These are phyloP conservation scores for Actinomortierella wolfii DNA, from an alignment of 371 early-diverging fungal species.

Conservation along the genomic window DNA sequence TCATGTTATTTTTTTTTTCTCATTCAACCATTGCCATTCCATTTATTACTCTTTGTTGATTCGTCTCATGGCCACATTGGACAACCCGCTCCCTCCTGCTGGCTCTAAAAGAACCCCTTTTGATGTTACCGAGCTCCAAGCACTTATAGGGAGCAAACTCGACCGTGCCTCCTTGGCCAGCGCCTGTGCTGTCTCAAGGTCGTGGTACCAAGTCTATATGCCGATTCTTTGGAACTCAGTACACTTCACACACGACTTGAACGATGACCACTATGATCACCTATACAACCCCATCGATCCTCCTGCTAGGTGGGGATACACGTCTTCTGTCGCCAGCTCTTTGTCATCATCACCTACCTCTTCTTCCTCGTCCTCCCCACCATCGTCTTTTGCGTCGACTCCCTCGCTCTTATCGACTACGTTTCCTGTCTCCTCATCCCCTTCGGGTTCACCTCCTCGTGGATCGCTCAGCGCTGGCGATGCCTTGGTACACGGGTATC, in stretches of 20 bases:
- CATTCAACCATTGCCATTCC: too few relatives aligned
- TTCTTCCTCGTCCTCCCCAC: constrained; percentile 12
- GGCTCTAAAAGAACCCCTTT: too few relatives aligned
- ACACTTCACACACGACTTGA: constrained; percentile 19
- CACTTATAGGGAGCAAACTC: constrained; percentile 34
- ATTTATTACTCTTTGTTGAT: too few relatives aligned
- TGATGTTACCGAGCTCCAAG: constrained; percentile 35
- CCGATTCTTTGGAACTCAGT: constrained; percentile 33
- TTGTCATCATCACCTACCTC: constrained; percentile 5
- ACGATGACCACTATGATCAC: constrained; percentile 23
- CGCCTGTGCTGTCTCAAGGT: constrained; percentile 34
- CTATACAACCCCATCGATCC: constrained; percentile 24
- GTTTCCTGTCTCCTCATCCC: constrained; percentile 4
- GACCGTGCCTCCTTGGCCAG: constrained; percentile 22
- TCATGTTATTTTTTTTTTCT: too few relatives aligned
- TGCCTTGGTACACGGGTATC: too few relatives aligned
- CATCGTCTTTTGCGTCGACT: constrained; percentile 32
- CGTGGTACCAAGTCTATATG: constrained; percentile 34
- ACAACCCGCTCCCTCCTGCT: too few relatives aligned
- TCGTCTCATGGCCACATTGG: too few relatives aligned
- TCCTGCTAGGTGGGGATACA: constrained; percentile 1
- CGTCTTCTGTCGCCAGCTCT: neutral
- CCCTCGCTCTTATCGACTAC: constrained; percentile 12
- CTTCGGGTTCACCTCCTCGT: neutral
- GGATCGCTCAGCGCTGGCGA: too few relatives aligned